Evolutionary conservation across 1,284 basidiomycete species (phyloP).

Genomic region (Tilletiopsis washingtonensis): DNA sequence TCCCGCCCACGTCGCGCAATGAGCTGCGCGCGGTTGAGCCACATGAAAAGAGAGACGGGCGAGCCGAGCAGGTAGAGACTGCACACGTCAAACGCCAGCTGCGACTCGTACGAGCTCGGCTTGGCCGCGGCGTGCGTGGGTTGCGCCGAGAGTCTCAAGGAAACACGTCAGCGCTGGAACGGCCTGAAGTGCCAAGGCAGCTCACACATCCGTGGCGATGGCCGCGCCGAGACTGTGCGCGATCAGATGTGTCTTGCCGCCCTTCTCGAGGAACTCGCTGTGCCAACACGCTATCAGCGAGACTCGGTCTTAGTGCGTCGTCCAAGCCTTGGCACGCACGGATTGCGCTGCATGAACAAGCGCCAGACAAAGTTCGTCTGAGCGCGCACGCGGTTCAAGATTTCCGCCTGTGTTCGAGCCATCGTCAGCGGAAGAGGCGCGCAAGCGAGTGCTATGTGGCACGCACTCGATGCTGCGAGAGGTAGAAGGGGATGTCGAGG

Average conservation of each 20-base stretch:
- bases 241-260: conserved; percentile 50
- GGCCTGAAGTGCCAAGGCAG: background rate
- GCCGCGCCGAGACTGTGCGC: conserved; percentile 54
- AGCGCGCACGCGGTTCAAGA: conserved; percentile 52
- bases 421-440: too few species aligned
- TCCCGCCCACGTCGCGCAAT: conserved; percentile 53
- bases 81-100: conserved; percentile 49
- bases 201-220: conserved; percentile 52
- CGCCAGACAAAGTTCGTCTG: conserved; percentile 50
- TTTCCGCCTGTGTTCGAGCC: conserved; percentile 46
- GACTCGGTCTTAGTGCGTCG: too few species aligned
- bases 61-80: conserved; percentile 54
- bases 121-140: conserved; percentile 49
- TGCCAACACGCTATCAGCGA: too few species aligned
- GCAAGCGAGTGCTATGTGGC: background rate
- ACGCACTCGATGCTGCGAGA: conserved; percentile 49
- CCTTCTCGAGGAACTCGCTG: conserved; percentile 46
- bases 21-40: conserved; percentile 54
- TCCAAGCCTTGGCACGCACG: conserved; percentile 28
- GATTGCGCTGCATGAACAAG: conserved; percentile 55
- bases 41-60: conserved; percentile 55
- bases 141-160: conserved; percentile 51
- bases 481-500: conserved; percentile 52
- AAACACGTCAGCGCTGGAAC: background rate
- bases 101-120: conserved; percentile 7